A percentile compares a stretch with the other conserved stretches of the same genome.
phyloP scores from a whole-genome alignment of 176 grass and related monocot species.

The Avena sativa region DNA sequence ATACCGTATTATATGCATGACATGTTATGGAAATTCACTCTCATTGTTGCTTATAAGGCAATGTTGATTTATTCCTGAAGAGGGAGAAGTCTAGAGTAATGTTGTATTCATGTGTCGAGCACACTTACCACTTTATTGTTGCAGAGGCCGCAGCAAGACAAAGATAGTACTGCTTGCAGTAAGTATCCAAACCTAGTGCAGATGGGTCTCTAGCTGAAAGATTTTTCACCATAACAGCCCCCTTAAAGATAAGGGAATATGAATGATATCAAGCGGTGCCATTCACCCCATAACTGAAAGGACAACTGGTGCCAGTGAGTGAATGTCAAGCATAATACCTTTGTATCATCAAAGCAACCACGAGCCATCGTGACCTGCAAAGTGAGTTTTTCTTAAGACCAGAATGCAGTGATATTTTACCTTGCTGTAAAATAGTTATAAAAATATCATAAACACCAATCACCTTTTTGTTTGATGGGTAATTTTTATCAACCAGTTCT shows the following conservation, averaged over 20 bases:
- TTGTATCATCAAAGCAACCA: conserved; percentile 93
- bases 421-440: neutral
- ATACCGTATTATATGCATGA: conserved; percentile 10
- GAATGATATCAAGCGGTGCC: conserved; percentile 10
- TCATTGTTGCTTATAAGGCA: conserved; percentile 19
- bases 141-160: conserved; percentile 85
- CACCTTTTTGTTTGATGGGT: conserved; percentile 86
- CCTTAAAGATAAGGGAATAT: conserved; percentile 56
- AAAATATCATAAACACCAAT: conserved; percentile 28
- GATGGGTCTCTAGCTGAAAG: conserved; percentile 92
- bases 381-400: conserved; percentile 30
- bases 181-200: conserved; percentile 86
- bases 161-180: conserved; percentile 94
- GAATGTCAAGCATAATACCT: conserved; percentile 57
- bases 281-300: conserved; percentile 30
- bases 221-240: conserved; percentile 77
- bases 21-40: conserved; percentile 29
- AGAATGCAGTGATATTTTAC: conserved; percentile 8
- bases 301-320: neutral
- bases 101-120: neutral
- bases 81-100: neutral
- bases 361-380: conserved; percentile 82
- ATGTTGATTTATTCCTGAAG: conserved; percentile 29
- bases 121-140: conserved; percentile 81
- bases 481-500: conserved; percentile 77